Evolutionary conservation across 176 grass and related monocot genomes (phyloP), one percentile per base, ranked within the genome.

Genomic region (Saccharum officinarum): DNA sequence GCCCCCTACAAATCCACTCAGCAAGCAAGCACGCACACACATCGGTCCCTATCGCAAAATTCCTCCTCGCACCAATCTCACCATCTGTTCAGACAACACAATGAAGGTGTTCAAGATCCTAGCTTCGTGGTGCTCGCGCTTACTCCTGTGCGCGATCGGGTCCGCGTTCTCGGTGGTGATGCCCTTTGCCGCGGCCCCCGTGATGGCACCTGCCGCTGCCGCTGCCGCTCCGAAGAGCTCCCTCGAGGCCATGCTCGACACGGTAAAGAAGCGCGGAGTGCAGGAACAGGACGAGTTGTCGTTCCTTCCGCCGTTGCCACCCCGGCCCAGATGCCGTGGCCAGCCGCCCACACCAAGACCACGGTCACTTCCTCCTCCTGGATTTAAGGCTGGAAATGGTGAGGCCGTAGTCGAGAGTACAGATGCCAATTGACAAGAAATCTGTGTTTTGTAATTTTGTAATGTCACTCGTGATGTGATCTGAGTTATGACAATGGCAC

Each of bases 241-340:
- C 41, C 61, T 80, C 5, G 77, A 80, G 77, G 20, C 30, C 61
- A 47, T 80, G 78, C 78, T 80, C 28, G 78, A 80, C 40, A 50
- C 30, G 63, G 47, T 68, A 10, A 80, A 63, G 62, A 46, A 50
- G 44, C 63, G 63, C 42, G 40, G 65, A 3, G 78, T 16, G 42
- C 63, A n/a, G 17, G 63, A 7, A 3, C 10, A 68, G 65, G 63
- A 50, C 12, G 77, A 38, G 5, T 1, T 40, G 6, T 36, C 62
- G 18, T 67, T 68, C 18, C 78, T 80, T 23, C 30, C 78, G 10
- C 63, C 63, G 28, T 8, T 67, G 63, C 63, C 78, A 3, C 17
- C 42, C 15, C 30, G 78, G 20, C 78, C 63, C 11, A 36, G 78
- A 50, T 41, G 78, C 62, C 78, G 63, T 16, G 62, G 42, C 42